Evolutionary conservation across 2,329 filamentous ascomycete species (phyloP).

Genomic region (Botrytis paeoniae): DNA sequence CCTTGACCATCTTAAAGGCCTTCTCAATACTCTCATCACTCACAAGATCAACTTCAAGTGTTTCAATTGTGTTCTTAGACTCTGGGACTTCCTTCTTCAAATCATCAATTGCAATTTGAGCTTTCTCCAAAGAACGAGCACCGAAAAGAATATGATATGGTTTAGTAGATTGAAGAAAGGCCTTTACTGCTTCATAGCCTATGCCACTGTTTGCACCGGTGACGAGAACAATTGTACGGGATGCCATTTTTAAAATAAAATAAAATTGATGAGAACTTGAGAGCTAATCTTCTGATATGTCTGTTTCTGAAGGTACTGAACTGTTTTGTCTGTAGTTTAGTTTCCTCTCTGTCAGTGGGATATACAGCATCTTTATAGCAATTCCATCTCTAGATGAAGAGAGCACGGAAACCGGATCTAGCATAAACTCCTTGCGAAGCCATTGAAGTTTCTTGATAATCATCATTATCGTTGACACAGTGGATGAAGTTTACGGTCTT

Average conservation of each 20-base stretch:
- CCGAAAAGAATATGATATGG: conserved; percentile 43
- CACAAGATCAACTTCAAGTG: conserved; percentile 28
- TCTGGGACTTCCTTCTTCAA: conserved; percentile 38
- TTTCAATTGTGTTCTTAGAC: conserved; percentile 30
- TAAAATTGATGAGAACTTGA: background rate
- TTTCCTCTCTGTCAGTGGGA: background rate
- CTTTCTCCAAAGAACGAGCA: conserved; percentile 40
- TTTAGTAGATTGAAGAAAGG: conserved; percentile 39
- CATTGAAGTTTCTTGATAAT: background rate
- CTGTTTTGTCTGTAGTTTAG: background rate
- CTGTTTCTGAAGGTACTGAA: background rate
- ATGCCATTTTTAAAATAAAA: conserved; percentile 15
- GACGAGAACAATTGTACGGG: conserved; percentile 38
- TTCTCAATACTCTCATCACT: conserved; percentile 30
- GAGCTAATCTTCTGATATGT: background rate
- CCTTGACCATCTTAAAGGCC: conserved; percentile 26
- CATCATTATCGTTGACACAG: background rate
- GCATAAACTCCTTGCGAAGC: background rate
- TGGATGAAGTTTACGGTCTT: background rate
- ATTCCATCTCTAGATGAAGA: background rate
- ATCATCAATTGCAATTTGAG: conserved; percentile 38
- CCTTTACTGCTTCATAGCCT: conserved; percentile 43
- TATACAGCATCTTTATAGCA: background rate
- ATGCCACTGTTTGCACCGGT: conserved; percentile 46
- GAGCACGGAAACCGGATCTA: background rate